These are phyloP conservation scores for Phytophthora lateralis DNA, from an alignment of 352 stramenopile species.

Conservation along the genomic window DNA sequence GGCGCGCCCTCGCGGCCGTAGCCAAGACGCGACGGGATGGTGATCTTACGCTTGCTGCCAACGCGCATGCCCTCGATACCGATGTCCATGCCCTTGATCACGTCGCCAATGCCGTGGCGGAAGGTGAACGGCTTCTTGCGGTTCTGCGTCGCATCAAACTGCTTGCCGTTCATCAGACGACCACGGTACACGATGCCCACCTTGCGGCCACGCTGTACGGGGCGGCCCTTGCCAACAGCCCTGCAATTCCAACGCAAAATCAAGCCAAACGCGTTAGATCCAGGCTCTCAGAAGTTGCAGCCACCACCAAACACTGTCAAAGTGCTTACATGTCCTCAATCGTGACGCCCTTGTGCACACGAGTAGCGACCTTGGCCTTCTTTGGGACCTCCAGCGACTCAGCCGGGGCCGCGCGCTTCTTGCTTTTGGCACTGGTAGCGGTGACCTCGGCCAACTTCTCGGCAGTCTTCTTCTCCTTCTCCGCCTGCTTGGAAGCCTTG, in stretches of 20 bases:
- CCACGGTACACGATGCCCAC: conserved; percentile 85
- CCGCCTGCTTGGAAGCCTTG: conserved; percentile 27
- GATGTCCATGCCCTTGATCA: conserved; percentile 97
- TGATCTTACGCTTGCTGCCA: conserved; percentile 92
- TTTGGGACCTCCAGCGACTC: conserved; percentile 75
- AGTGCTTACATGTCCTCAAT: conserved; percentile 79
- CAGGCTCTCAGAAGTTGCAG: background rate
- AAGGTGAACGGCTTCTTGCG: conserved; percentile 88
- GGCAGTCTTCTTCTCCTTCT: conserved; percentile 60
- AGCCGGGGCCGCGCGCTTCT: conserved; percentile 70
- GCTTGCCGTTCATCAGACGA: conserved; percentile 83
- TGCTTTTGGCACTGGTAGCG: conserved; percentile 40
- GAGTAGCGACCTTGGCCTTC: conserved; percentile 69
- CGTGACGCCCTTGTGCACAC: conserved; percentile 78
- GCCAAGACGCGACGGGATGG: conserved; percentile 93
- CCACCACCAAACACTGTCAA: background rate
- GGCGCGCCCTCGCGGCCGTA: conserved; percentile 90
- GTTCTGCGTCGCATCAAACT: conserved; percentile 83
- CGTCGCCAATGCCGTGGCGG: conserved; percentile 85
- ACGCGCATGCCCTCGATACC: conserved; percentile 90
- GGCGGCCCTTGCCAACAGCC: conserved; percentile 72
- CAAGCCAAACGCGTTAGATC: conserved; percentile 14
- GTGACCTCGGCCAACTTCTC: conserved; percentile 61
- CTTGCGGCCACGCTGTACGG: conserved; percentile 66
- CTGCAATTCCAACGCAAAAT: conserved; percentile 33